Evolutionary conservation across 2,329 filamentous ascomycete genomes (phyloP).

Genomic region (Colletotrichum orchidophilum): DNA sequence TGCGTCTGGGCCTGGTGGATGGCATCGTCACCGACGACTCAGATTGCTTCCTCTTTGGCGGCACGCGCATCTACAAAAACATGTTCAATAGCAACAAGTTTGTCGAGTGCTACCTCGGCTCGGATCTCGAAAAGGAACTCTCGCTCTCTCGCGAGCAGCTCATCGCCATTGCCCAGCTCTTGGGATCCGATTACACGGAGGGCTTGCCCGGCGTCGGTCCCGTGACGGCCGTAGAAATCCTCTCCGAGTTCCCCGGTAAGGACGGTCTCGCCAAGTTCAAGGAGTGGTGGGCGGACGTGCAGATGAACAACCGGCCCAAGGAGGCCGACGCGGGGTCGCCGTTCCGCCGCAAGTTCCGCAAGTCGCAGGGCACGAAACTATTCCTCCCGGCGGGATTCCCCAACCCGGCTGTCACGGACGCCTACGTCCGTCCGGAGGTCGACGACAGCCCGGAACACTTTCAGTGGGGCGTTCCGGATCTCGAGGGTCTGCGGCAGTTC

Average conservation of each 20-base stretch:
- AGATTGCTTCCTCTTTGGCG: constrained; percentile 96
- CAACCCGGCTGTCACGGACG: constrained; percentile 78
- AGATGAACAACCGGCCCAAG: constrained; percentile 71
- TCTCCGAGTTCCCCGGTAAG: constrained; percentile 82
- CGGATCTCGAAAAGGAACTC: constrained; percentile 88
- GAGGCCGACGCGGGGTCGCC: constrained; percentile 66
- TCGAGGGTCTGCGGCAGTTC: constrained; percentile 84
- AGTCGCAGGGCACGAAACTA: constrained; percentile 80
- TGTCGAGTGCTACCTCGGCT: constrained; percentile 91
- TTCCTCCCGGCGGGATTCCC: constrained; percentile 88
- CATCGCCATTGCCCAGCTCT: constrained; percentile 87
- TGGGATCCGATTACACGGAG: constrained; percentile 95
- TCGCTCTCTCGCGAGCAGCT: constrained; percentile 87
- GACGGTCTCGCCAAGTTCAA: constrained; percentile 77
- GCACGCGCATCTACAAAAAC: constrained; percentile 97
- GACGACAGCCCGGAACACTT: constrained; percentile 82
- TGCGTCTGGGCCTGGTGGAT: constrained; percentile 87
- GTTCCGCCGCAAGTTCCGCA: constrained; percentile 89
- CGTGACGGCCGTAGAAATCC: constrained; percentile 92
- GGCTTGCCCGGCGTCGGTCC: constrained; percentile 91
- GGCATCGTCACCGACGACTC: constrained; percentile 98
- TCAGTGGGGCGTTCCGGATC: constrained; percentile 94
- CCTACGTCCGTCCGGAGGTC: constrained; percentile 88
- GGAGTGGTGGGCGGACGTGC: constrained; percentile 87
- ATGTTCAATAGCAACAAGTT: constrained; percentile 99